These are phyloP conservation scores for Amyloporia xantha DNA, from an alignment of 768 basidiomycete species.

Conservation along the genomic window DNA sequence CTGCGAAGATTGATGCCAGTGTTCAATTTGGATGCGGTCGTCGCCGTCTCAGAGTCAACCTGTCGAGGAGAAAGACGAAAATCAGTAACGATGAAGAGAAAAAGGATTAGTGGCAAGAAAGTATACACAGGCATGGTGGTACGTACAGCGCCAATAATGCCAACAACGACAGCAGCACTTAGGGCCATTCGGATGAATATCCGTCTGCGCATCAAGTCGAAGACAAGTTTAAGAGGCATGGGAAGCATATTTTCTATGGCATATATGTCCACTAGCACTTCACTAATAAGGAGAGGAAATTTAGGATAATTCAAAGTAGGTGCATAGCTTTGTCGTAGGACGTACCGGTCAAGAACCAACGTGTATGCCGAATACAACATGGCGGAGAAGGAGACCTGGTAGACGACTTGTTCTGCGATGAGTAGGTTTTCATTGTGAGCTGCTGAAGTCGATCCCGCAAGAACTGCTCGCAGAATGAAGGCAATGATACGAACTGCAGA, in stretches of 20 bases:
- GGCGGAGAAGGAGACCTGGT: slow-evolving; percentile 31
- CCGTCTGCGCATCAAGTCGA: slow-evolving; percentile 12
- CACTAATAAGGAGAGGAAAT: no score
- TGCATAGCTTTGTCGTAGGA: no score
- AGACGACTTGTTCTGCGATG: slow-evolving; percentile 26
- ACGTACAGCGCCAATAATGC: slow-evolving; percentile 13
- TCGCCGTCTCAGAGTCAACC: slow-evolving; percentile 1
- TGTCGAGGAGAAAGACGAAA: no score
- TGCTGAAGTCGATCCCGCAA: slow-evolving; percentile 20
- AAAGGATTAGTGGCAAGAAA: no score
- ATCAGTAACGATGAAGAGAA: no score
- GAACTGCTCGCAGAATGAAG: slow-evolving; percentile 24
- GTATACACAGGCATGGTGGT: no score
- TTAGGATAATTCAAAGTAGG: no score
- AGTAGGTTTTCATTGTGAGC: slow-evolving; percentile 19
- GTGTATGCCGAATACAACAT: slow-evolving; percentile 29
- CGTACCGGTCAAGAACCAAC: slow-evolving; percentile 27
- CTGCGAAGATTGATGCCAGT: slow-evolving; percentile 9
- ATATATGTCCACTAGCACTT: slow-evolving; percentile 1
- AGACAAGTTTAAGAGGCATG: slow-evolving; percentile 2
- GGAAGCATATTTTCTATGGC: neutral
- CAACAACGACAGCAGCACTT: slow-evolving; percentile 12
- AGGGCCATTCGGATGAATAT: slow-evolving; percentile 13
- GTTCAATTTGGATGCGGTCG: slow-evolving; percentile 1
- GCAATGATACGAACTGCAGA: slow-evolving; percentile 26